Evolutionary conservation across 768 basidiomycete species (phyloP), one percentile per base, ranked within the genome.

Genomic region (Hericium rajendrae): DNA sequence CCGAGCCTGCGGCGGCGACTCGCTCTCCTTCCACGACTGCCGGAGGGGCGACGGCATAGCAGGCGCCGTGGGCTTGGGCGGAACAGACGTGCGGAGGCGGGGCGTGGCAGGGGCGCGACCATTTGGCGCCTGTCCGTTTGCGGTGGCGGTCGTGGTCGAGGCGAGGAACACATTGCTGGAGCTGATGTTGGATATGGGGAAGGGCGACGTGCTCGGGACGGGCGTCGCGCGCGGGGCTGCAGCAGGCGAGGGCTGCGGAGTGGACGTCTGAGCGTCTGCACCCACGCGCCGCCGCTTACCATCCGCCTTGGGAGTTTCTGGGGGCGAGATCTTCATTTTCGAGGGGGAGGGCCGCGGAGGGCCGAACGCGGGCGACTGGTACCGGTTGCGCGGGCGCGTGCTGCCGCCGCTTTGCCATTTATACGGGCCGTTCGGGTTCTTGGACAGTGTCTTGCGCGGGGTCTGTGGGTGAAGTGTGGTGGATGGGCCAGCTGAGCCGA

Each of bases 341-440:
- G 78, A 68, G 38, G 77, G 72, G 48, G 75, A 64, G 16, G 78
- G 70, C 12, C 81, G 73, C 20, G 83, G 74, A 1, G 65, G 50
- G 4, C 83, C 81, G 65, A 91, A 89, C 4, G 83, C 84, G 49
- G 88, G 86, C 9, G 87, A 88, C 53, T 80, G 78, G 66, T 82
- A 87, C 46, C 86, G 83, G 67, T 87, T 89, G 50, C 79, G 79
- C 18, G 75, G 72, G 63, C 78, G 83, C 12, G 88, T 82, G 62
- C 85, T 88, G 46, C 88, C 87, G 37, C 74, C 84, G n/a, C 88
- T 89, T 61, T 83, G 78, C 84, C 85, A 89, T 51, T 77, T 76
- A 69, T 86, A 86, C 38, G 72, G 65, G 20, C 88, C 88, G 65
- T 91, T 91, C 0, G 88, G 88, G 64, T 91, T 91, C 66, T 73